phyloP scores from a whole-genome alignment of 352 stramenopile genomes.

The Phytopythium cucurbitacearum region DNA sequence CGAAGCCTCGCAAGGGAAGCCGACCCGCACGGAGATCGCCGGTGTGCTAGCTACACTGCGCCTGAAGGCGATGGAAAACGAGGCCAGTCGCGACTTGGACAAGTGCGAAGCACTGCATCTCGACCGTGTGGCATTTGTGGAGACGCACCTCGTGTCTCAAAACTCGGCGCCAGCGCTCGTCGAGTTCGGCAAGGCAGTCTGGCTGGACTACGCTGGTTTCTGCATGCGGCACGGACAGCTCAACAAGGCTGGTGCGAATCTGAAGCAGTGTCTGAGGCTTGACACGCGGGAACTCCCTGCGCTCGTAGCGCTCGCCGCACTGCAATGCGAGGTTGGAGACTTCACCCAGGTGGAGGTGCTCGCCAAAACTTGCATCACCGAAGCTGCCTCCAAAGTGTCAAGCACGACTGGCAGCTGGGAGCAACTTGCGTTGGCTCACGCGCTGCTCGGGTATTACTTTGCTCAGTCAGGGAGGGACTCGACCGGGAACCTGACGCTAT shows the following conservation, averaged over 20 bases:
- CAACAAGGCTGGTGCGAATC: constrained; percentile 46
- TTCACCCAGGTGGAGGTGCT: constrained; percentile 36
- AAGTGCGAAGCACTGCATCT: constrained; percentile 64
- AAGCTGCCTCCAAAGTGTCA: constrained; percentile 9
- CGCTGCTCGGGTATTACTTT: constrained; percentile 61
- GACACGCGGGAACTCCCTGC: constrained; percentile 31
- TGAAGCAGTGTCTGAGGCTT: constrained; percentile 56
- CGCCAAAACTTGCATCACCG: constrained; percentile 37
- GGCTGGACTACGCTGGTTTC: constrained; percentile 67
- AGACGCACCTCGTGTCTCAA: constrained; percentile 24
- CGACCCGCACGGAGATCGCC: constrained; percentile 19
- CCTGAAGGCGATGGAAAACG: constrained; percentile 60
- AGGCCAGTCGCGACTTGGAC: constrained; percentile 59
- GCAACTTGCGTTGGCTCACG: constrained; percentile 40
- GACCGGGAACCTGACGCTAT: constrained; percentile 57
- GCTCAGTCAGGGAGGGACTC: constrained; percentile 30
- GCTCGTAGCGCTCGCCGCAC: constrained; percentile 42
- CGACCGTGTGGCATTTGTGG: constrained; percentile 56
- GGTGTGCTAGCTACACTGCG: constrained; percentile 29
- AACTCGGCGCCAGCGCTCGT: constrained; percentile 5
- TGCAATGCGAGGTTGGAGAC: constrained; percentile 60
- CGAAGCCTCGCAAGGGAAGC: constrained; percentile 12
- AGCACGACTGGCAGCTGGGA: constrained; percentile 1
- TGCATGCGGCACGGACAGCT: constrained; percentile 39
- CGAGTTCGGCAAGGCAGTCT: constrained; percentile 26